Percentiles rank a stretch among this genome's conserved stretches.
Conservation (phyloP, 345 rosid species). For the Gynandropsis gynandra region DNA sequence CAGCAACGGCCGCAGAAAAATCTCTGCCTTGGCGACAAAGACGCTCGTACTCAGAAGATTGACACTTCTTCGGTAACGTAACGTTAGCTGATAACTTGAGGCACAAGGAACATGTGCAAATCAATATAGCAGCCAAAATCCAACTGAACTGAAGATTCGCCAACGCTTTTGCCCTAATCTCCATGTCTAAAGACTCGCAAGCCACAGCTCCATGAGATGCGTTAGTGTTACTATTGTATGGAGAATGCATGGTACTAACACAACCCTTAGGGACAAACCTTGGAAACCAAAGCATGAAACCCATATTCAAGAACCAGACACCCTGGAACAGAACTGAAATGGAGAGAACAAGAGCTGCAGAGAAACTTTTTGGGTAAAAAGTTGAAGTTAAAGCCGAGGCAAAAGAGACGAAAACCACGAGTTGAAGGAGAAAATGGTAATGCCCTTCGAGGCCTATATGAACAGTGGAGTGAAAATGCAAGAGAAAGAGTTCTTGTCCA, state of each 20-base stretch:
- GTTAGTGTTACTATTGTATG: constrained; percentile 14
- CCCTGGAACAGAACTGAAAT: constrained; percentile 71
- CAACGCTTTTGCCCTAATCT: constrained; percentile 58
- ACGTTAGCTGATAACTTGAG: constrained; percentile 42
- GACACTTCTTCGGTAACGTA: constrained; percentile 21
- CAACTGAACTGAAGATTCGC: constrained; percentile 93
- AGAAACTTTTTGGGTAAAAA: constrained; percentile 42
- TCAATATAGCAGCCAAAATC: constrained; percentile 57
- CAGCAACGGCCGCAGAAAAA: constrained; percentile 20
- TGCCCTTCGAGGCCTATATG: constrained; percentile 87
- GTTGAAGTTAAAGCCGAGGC: constrained; percentile 44
- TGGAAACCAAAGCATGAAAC: constrained; percentile 77
- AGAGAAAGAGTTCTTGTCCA: constrained; percentile 76
- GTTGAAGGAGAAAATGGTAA: constrained; percentile 83
- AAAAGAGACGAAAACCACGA: constrained; percentile 56
- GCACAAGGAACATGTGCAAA: constrained; percentile 48
- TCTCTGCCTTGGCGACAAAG: constrained; percentile 29
- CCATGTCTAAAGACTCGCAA: constrained; percentile 53
- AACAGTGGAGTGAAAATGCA: constrained; percentile 81
- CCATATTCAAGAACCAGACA: constrained; percentile 84
- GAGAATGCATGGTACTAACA: constrained; percentile 24
- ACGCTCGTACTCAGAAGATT: constrained; percentile 26
- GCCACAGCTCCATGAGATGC: constrained; percentile 50
- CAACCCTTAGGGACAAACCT: constrained; percentile 62
- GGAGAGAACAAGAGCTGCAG: constrained; percentile 51